Base-by-base conservation (phyloP, 768 basidiomycete genomes). In the Pleurotus pulmonarius region DNA sequence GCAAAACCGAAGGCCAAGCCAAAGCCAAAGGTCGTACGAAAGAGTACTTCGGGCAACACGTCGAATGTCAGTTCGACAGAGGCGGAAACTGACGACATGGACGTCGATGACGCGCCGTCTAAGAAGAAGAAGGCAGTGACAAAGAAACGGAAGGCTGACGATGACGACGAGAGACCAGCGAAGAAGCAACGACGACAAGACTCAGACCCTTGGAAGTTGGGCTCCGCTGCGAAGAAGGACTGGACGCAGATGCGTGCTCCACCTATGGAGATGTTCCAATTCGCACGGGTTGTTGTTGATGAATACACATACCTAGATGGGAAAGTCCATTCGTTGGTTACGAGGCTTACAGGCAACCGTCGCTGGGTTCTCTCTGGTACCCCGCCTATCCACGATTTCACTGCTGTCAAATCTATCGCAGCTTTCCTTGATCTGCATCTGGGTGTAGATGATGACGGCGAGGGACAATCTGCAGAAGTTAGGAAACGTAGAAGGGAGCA, bases 301-400 rank as follows among this genome's bases (percentile, higher is more conserved):
- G 94, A 98, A 67, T 98, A 95, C 69, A 95, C 94, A 1, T 97
- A 98, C 64, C 78, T 95, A 20, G 85, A 87, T 22, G 92, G 90
- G 54, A 86, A 89, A 63, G 78, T 86, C 5, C 88, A 90, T 59
- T 78, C 90, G 2, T 77, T 94, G 63, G 80, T 96, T 38, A 92
- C 90, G 2, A 81, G 80, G 47, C 71, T 95, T 18, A 83, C 84
- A 9, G 87, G 91, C 0, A 85, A 88, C 49, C 81, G 91, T 44
- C 88, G 87, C 55, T 98, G 95, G 95, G 92, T 98, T 5, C 78
- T 98, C n/a, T 98, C 95, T 2, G 95, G 95, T 11, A 98, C 95
- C 20, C 95, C 95, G 6, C 94, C 94, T 0, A 87, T 93, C 54
- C 87, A 90, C 56, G 91, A 95, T 68, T 97, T 98, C 67, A 87